Evolutionary conservation across 805 yeast species (phyloP), one percentile per base, ranked within the genome.

Genomic region (Monosporozyma yasuniensis): DNA sequence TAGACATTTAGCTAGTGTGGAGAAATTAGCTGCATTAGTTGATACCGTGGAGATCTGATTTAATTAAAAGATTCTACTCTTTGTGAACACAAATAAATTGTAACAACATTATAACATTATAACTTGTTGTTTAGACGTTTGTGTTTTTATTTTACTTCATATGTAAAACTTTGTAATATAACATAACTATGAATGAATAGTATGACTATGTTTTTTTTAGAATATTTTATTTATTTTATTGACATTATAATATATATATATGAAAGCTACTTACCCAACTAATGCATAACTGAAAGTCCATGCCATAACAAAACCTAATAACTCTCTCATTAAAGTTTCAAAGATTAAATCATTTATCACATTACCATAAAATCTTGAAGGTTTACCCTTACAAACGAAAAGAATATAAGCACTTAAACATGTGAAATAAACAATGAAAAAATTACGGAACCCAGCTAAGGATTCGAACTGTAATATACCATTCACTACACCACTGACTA

Each of bases 211-310:
- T 37, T 37, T 22, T 23, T 10, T 30, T 21, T 23, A 32, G 35
- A 32, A 32, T 32, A 32, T 25, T 32, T 32, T 32, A 32, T 6
- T 32, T 32, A 32, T 25, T 32, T 32, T 32, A 32, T 6, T 32
- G n/a, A 12, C 35, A 3, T 32, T 32, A 35, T 18, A 35, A 35
- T 18, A 35, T 35, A 4, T 35, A 16, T 35, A 35, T 16, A 35
- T 35, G 18, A 12, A 14, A 2, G 3, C n/a, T n/a, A 12, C 10
- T 51, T 53, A 65, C 19, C 64, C 68, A 8, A 76, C 74, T 49
- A 78, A 56, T 1, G 79, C 80, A 56, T 70, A 72, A 14, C 77
- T 66, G 51, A 79, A 65, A 46, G 83, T 78, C 84, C 84, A 79
- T 58, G 79, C 72, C 75, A 79, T 74, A 8, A 76, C 68, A 55